phyloP scores from a whole-genome alignment of 371 early-diverging fungal genomes.

The Batkoa obscura region DNA sequence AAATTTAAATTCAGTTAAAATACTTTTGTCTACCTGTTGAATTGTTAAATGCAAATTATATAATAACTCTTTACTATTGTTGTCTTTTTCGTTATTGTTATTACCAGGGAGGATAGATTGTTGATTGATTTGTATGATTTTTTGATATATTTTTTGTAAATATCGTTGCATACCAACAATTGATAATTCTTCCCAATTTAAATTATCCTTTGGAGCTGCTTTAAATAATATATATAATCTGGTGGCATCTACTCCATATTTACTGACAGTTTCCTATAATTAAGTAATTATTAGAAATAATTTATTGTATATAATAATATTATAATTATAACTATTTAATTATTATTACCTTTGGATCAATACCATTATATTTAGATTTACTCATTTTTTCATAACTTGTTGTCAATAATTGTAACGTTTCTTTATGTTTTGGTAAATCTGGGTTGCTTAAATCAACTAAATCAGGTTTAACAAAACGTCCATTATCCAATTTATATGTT shows the following conservation, averaged over 20 bases:
- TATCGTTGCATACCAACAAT: conserved; percentile 85
- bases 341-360: conserved; percentile 48
- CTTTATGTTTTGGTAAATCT: conserved; percentile 28
- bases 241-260: conserved; percentile 68
- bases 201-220: conserved; percentile 74
- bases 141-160: conserved; percentile 26
- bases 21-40: conserved; percentile 36
- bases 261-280: conserved; percentile 28
- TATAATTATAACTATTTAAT: conserved; percentile 16
- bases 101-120: conserved; percentile 27
- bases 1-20: conserved; percentile 28
- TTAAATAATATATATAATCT: conserved; percentile 74
- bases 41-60: conserved; percentile 41
- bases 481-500: conserved; percentile 54
- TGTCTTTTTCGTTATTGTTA: neutral
- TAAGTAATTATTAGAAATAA: neutral
- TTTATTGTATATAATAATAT: neutral
- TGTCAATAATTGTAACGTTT: conserved; percentile 35
- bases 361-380: conserved; percentile 88
- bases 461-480: conserved; percentile 56
- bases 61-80: conserved; percentile 5
- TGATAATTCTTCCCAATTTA: conserved; percentile 80
- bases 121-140: neutral
- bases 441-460: conserved; percentile 45
- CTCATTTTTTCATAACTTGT: conserved; percentile 85